These are phyloP conservation scores for Striga hermonthica DNA, from an alignment of 305 asterid genomes.

Conservation along the genomic window DNA sequence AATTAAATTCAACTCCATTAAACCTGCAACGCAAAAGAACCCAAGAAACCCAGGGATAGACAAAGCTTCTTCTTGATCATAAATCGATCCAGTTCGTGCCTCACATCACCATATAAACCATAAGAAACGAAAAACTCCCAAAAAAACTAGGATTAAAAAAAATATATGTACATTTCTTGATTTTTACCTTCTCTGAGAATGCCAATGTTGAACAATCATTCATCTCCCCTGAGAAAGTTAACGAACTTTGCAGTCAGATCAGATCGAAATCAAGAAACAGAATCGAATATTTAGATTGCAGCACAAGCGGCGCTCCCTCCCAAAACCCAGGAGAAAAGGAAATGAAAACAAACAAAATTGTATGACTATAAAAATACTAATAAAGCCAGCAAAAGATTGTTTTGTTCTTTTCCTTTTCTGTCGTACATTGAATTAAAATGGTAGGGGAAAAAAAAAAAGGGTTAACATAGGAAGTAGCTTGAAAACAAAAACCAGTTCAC, in stretches of 20 bases:
- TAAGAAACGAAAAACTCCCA: constrained; percentile 21
- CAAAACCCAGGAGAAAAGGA: constrained; percentile 20
- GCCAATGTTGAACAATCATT: constrained; percentile 44
- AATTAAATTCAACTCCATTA: constrained; percentile 2
- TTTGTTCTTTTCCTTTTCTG: constrained; percentile 1
- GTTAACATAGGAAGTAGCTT: neutral
- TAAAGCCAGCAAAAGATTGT: constrained; percentile 20
- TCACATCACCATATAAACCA: constrained; percentile 12
- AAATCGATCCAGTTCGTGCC: constrained; percentile 30
- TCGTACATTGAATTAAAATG: constrained; percentile 27
- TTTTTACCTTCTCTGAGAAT: constrained; percentile 53
- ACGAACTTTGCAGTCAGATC: constrained; percentile 54
- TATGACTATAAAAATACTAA: constrained; percentile 8
- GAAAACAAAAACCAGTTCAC: constrained; percentile 37
- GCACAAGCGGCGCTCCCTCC: neutral
- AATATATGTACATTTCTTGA: constrained; percentile 27
- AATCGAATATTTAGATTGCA: constrained; percentile 30
- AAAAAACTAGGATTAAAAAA: constrained; percentile 3
- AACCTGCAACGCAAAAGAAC: constrained; percentile 21
- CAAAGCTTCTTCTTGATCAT: constrained; percentile 27
- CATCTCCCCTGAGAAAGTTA: constrained; percentile 46
- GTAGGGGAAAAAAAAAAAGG: constrained; percentile 11
- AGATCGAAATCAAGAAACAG: constrained; percentile 53
- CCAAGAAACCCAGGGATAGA: constrained; percentile 28
- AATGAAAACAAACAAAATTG: constrained; percentile 24